Conservation (phyloP, 768 basidiomycete genomes). For the Naganishia randhawae region DNA sequence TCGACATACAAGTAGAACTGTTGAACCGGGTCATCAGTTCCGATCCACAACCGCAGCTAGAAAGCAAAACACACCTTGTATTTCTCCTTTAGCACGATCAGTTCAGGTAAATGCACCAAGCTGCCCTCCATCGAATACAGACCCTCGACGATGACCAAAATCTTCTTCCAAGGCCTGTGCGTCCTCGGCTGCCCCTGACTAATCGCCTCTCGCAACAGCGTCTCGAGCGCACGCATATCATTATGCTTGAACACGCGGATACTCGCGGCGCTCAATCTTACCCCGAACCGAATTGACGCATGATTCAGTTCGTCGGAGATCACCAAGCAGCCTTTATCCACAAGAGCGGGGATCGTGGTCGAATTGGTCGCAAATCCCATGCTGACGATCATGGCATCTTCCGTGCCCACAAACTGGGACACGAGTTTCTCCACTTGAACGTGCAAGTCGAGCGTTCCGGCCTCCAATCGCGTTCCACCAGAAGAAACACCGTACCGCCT, state of each 20-base stretch:
- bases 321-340: slow-evolving; percentile 83
- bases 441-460: slow-evolving; percentile 83
- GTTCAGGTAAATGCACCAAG: slow-evolving; percentile 71
- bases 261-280: slow-evolving; percentile 78
- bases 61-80: slow-evolving; percentile 71
- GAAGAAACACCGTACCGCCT: slow-evolving; percentile 74
- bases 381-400: slow-evolving; percentile 82
- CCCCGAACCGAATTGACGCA: slow-evolving; percentile 88
- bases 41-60: neutral
- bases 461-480: slow-evolving; percentile 73
- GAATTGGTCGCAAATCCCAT: slow-evolving; percentile 60
- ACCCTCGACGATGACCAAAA: slow-evolving; percentile 88
- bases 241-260: slow-evolving; percentile 97
- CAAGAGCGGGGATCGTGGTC: slow-evolving; percentile 85
- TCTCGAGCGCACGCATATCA: slow-evolving; percentile 77
- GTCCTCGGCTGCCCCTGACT: slow-evolving; percentile 97
- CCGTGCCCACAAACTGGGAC: slow-evolving; percentile 81
- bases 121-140: slow-evolving; percentile 99
- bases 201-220: slow-evolving; percentile 78
- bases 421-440: slow-evolving; percentile 75
- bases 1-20: slow-evolving; percentile 95
- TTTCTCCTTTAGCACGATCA: slow-evolving; percentile 82
- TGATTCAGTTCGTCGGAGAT: slow-evolving; percentile 98
- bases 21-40: neutral
- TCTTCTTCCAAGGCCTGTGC: slow-evolving; percentile 99